Base-by-base conservation (phyloP, 352 stramenopile species). In the Aphanomyces cochlioides region DNA sequence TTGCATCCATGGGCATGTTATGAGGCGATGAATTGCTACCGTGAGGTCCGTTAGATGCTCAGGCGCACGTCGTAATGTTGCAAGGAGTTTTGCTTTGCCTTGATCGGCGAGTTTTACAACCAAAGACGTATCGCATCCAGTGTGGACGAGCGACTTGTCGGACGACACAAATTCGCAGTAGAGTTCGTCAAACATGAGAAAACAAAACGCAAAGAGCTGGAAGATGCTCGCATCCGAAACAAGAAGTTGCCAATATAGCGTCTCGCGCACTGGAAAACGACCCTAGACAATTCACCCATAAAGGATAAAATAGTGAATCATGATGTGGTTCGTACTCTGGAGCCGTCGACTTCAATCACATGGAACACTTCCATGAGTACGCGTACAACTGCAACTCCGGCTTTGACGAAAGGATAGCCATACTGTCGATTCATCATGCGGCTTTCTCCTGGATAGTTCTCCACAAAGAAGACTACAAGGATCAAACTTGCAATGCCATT, bases 211-310 rank as follows among this genome's bases (percentile, higher is more conserved):
- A 67, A 90, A 91, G 34, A 89, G 73, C 58, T 76, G 69, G 41
- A 79, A 89, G 65, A 91, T 88, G 39, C 75, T 80, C 61, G 73
- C 56, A 2, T 89, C 80, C 8, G 43, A 65, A 66, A 84, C 67
- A 21, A 90, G 74, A 15, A 90, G 53, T 65, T 89, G 82, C 83
- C 83, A 91, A 66, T 84, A 89, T 15, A 91, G 67, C 3, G 82
- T 79, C 21, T 77, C 57, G 0, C 70, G 81, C 4, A 89, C 78
- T 5, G 80, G 79, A 66, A 89, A 91, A 7, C 72, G 72, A 8
- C 82, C 83, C 0, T 69, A 60, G 28, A 28, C 28, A 28, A 28
- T 28, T 0, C 28, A 28, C 28, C 0, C 40, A 78, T 13, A 10
- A 48, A 48, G 38, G 41, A 34, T 19, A 60, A n/a, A 60, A 12